Evolutionary conservation across 2,329 filamentous ascomycete species (phyloP).

Genomic region (Microcyclospora pomicola): DNA sequence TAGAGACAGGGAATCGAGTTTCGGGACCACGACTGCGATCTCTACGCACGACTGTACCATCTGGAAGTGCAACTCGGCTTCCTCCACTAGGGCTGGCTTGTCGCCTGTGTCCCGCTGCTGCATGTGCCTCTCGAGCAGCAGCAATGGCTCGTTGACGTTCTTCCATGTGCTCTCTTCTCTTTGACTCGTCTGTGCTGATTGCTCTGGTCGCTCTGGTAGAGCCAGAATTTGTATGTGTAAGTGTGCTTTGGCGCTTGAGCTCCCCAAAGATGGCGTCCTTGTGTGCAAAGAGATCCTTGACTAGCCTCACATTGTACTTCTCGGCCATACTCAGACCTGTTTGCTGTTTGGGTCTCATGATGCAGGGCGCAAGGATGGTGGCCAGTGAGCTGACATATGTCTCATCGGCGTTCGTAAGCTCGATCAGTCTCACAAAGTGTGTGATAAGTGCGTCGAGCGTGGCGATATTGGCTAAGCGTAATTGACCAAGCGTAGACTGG

Average conservation of each 20-base stretch:
- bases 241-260: conserved; percentile 74
- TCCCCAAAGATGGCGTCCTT: conserved; percentile 94
- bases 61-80: conserved; percentile 19
- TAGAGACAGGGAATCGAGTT: conserved; percentile 67
- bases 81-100: conserved; percentile 37
- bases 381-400: conserved; percentile 64
- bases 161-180: conserved; percentile 85
- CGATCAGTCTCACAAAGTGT: conserved; percentile 91
- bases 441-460: conserved; percentile 98
- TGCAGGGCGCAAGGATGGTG: conserved; percentile 63
- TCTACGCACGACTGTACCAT: conserved; percentile 36
- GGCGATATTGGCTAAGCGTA: conserved; percentile 92
- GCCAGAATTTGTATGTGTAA: conserved; percentile 50
- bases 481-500: conserved; percentile 87
- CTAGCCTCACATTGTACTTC: conserved; percentile 76
- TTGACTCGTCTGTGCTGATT: conserved; percentile 90
- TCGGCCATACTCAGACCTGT: conserved; percentile 91
- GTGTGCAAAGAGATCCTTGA: conserved; percentile 82
- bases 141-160: conserved; percentile 73
- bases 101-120: conserved; percentile 10
- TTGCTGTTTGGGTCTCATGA: conserved; percentile 75
- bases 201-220: conserved; percentile 54
- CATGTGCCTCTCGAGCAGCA: conserved; percentile 25
- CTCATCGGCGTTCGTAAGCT: conserved; percentile 91
- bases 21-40: conserved; percentile 56